A percentile compares a stretch with the other conserved stretches of the same genome.
Conservation (phyloP, 169 alveolate genomes). For the Theileria annulata region DNA sequence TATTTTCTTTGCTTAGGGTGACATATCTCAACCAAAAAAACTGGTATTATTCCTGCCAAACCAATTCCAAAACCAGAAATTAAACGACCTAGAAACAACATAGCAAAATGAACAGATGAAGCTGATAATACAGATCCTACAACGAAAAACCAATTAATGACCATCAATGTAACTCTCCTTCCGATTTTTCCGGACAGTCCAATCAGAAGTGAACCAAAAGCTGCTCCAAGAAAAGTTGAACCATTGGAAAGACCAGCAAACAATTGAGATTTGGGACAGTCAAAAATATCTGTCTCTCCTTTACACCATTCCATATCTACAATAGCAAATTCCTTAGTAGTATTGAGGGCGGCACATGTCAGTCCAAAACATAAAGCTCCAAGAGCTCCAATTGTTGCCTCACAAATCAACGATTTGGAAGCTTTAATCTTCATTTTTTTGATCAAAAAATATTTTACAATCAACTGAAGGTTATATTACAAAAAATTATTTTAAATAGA, state of each 20-base stretch:
- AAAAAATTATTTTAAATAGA: background rate
- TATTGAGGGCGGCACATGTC: slow-evolving; percentile 62
- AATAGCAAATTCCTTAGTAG: slow-evolving; percentile 67
- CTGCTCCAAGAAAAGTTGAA: slow-evolving; percentile 72
- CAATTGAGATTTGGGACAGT: slow-evolving; percentile 27
- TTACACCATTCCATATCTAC: slow-evolving; percentile 75
- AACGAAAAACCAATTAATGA: slow-evolving; percentile 58
- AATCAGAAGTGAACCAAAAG: slow-evolving; percentile 68
- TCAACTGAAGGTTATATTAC: background rate
- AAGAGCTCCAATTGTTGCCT: slow-evolving; percentile 57
- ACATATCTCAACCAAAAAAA: slow-evolving; percentile 80
- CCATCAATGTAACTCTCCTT: slow-evolving; percentile 63
- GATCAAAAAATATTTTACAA: background rate
- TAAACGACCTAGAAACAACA: slow-evolving; percentile 76
- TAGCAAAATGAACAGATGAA: slow-evolving; percentile 62
- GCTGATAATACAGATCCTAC: slow-evolving; percentile 64
- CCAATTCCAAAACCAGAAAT: slow-evolving; percentile 85
- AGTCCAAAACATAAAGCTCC: slow-evolving; percentile 74
- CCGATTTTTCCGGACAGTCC: slow-evolving; percentile 58
- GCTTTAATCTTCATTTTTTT: slow-evolving; percentile 1
- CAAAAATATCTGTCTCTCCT: slow-evolving; percentile 22
- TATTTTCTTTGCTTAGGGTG: slow-evolving; percentile 75
- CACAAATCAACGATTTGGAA: slow-evolving; percentile 3
- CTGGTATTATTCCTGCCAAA: slow-evolving; percentile 77
- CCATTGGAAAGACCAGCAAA: slow-evolving; percentile 62